phyloP scores from a whole-genome alignment of 306 rosid genomes.

The Malus orientalis region DNA sequence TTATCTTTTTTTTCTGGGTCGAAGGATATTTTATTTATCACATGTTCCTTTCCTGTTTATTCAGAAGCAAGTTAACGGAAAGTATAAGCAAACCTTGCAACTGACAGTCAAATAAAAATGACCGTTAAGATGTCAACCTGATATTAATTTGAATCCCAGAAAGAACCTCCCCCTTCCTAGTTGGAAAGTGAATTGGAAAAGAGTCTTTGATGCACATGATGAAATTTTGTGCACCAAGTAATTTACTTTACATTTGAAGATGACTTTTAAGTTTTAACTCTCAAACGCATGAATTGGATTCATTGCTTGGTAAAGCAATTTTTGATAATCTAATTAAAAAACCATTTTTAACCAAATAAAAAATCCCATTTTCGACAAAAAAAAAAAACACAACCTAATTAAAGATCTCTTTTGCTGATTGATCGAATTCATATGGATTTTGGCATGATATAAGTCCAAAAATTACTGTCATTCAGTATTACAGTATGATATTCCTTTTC shows the following conservation, averaged over 20 bases:
- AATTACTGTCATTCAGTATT: background rate
- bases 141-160: background rate
- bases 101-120: constrained; percentile 7
- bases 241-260: background rate
- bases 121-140: background rate
- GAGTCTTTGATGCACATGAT: background rate
- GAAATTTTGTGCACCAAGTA: background rate
- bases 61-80: constrained; percentile 38
- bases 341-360: background rate
- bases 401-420: background rate
- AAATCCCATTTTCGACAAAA: background rate
- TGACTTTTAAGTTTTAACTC: background rate
- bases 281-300: background rate
- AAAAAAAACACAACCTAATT: no score
- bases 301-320: background rate
- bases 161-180: background rate
- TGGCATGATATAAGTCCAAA: background rate
- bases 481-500: fast-evolving
- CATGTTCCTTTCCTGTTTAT: constrained; percentile 14
- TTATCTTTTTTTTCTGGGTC: background rate
- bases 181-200: background rate
- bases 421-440: background rate
- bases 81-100: constrained; percentile 24
- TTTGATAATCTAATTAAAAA: background rate
- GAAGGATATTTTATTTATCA: background rate